These are phyloP conservation scores for Penicillium capsulatum DNA, from an alignment of 2,329 filamentous ascomycete genomes.

Conservation along the genomic window DNA sequence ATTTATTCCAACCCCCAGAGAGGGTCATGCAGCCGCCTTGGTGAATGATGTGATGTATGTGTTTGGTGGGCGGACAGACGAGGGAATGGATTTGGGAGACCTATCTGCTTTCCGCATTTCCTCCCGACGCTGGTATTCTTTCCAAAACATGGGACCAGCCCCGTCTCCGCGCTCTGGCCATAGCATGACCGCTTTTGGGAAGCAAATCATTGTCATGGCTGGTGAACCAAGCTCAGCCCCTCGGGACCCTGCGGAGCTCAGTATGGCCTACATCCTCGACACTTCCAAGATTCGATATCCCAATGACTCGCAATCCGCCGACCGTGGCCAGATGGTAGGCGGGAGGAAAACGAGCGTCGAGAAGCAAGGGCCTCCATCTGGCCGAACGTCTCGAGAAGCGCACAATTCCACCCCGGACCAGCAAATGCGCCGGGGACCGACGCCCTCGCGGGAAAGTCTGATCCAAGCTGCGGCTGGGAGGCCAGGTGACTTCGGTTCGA, in stretches of 20 bases:
- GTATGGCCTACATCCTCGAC: conserved; percentile 85
- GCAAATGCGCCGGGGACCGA: conserved; percentile 34
- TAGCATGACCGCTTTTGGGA: conserved; percentile 93
- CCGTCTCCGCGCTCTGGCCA: conserved; percentile 91
- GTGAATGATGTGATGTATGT: conserved; percentile 99
- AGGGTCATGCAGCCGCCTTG: conserved; percentile 88
- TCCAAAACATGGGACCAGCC: conserved; percentile 98
- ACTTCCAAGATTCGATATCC: conserved; percentile 96
- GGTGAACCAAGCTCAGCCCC: conserved; percentile 90
- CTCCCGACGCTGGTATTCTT: conserved; percentile 94
- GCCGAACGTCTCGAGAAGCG: conserved; percentile 43
- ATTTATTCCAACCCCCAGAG: conserved; percentile 88
- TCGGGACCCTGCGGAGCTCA: conserved; percentile 75
- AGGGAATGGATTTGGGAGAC: conserved; percentile 87
- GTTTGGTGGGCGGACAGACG: conserved; percentile 91
- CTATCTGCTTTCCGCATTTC: conserved; percentile 79
- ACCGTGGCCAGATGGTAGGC: conserved; percentile 39
- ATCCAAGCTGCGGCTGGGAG: conserved; percentile 24
- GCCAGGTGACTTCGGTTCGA: conserved; percentile 29
- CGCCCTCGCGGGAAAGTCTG: conserved; percentile 44
- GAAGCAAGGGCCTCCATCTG: conserved; percentile 38
- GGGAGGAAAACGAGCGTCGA: conserved; percentile 45
- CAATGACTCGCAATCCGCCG: conserved; percentile 57
- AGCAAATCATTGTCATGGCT: conserved; percentile 85
- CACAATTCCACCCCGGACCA: conserved; percentile 37